Base-by-base conservation (phyloP, 2,329 filamentous ascomycete species). In the Cladobotryum protrusum region DNA sequence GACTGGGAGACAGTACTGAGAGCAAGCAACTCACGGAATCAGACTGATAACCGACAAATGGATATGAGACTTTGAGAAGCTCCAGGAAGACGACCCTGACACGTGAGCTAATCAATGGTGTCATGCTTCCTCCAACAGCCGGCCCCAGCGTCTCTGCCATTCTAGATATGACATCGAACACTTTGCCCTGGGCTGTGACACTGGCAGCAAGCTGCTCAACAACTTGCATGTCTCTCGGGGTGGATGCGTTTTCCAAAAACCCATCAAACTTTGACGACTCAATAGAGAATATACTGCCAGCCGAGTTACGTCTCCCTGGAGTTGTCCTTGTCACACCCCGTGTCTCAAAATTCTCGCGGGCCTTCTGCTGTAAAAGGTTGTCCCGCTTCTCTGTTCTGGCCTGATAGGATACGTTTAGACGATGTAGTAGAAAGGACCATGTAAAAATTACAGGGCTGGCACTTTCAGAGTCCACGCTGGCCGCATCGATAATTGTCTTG, bases 391-490 rank as follows among this genome's bases (percentile, higher is more conserved):
- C 83, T 36, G 79, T 81, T 42, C 84, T 74, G 45, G 74, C 74
- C 50, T 80, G 75, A 56, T 83, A 85, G 12, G 79, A 79, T 39
- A 81, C 70, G 56, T 82, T 81, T 70, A 93, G 81, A 20, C 79
- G 76, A 59, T 86, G 80, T 9, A 91, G 73, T 20, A 96, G 79
- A 43, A 92, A 73, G 4, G 85, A 82, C 91, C 91, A 97, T 3
- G 87, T 81, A 57, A 95, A 87, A 17, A 89, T 78, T 15, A 87
- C 82, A 1, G 89, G 88, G 49, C 81, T 82, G 17, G 87, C 86
- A 34, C 81, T 80, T 35, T 75, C 72, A n/a, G 80, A 73, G 14
- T 77, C 77, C 17, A 69, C 63, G 24, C 74, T 74, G 12, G 81
- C 77, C 7, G 83, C 80, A 49, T 74, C 72, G 19, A 85, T 68